phyloP scores from a whole-genome alignment of 2,329 filamentous ascomycete genomes.

The Aspergillus sp. region DNA sequence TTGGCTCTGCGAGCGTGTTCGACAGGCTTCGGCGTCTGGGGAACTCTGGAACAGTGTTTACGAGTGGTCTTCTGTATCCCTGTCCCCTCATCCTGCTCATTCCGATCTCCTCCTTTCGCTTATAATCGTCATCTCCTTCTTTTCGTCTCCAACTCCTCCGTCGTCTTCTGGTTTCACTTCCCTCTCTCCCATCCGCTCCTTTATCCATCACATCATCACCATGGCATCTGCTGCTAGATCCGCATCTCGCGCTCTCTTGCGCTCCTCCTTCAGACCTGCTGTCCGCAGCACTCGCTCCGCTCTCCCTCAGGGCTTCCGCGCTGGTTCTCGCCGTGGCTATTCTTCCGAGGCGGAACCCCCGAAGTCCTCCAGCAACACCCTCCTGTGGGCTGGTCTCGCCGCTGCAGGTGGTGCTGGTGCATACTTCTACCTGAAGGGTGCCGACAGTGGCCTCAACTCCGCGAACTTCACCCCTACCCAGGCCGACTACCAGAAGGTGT shows the following conservation, averaged over 20 bases:
- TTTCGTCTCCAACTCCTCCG: conserved; percentile 11
- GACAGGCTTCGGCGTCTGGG: conserved; percentile 9
- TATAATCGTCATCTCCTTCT: conserved; percentile 9
- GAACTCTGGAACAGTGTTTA: conserved; percentile 6
- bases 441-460: conserved; percentile 37
- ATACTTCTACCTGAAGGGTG: conserved; percentile 61
- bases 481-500: conserved; percentile 93
- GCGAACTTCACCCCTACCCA: conserved; percentile 69
- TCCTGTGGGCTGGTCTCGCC: conserved; percentile 60
- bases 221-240: conserved; percentile 38
- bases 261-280: conserved; percentile 44
- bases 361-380: conserved; percentile 51
- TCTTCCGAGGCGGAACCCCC: conserved; percentile 64
- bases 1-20: conserved; percentile 16
- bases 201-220: conserved; percentile 9
- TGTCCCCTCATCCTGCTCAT: conserved; percentile 17
- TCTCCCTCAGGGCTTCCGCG: conserved; percentile 65
- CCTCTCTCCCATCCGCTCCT: conserved; percentile 10
- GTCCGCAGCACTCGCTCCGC: conserved; percentile 60
- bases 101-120: conserved; percentile 16
- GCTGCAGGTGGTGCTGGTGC: conserved; percentile 64
- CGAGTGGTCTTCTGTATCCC: conserved; percentile 17
- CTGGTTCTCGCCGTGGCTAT: conserved; percentile 75
- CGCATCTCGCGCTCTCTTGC: conserved; percentile 44
- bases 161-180: conserved; percentile 8